phyloP scores from a whole-genome alignment of 805 yeast genomes.

The Huiozyma naganishii region DNA sequence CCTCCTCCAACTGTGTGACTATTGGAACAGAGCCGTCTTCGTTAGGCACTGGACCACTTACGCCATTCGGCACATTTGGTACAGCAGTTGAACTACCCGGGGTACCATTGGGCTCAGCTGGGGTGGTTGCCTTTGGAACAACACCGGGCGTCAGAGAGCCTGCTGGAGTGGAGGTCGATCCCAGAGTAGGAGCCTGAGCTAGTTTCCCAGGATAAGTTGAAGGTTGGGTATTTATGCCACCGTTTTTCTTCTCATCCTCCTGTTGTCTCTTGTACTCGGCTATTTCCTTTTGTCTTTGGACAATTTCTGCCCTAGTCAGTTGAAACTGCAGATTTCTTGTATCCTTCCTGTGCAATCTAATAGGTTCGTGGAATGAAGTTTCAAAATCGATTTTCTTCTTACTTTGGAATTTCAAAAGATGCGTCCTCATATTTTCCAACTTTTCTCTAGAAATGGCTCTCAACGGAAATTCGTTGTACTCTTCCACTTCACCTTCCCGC shows the following conservation, averaged over 20 bases:
- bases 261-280: conserved; percentile 28
- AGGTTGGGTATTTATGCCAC: conserved; percentile 3
- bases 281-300: conserved; percentile 44
- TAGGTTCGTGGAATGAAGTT: conserved; percentile 65
- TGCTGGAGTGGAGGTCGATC: background rate
- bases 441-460: conserved; percentile 67
- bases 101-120: conserved; percentile 1
- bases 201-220: conserved; percentile 10
- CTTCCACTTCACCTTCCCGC: conserved; percentile 9
- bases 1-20: conserved; percentile 29
- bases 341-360: conserved; percentile 84
- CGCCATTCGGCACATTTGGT: background rate
- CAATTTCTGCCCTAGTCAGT: conserved; percentile 66
- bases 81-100: conserved; percentile 2
- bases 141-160: background rate
- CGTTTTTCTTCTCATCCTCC: conserved; percentile 27
- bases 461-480: conserved; percentile 35
- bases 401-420: conserved; percentile 71
- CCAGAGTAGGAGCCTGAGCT: background rate
- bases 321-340: conserved; percentile 86
- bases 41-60: background rate
- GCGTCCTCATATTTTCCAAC: conserved; percentile 61
- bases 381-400: conserved; percentile 62
- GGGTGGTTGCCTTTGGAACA: background rate
- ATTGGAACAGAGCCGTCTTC: conserved; percentile 5